Evolutionary conservation across 2,329 filamentous ascomycete genomes (phyloP), one percentile per base, ranked within the genome.

Genomic region (Trichoderma sp.): DNA sequence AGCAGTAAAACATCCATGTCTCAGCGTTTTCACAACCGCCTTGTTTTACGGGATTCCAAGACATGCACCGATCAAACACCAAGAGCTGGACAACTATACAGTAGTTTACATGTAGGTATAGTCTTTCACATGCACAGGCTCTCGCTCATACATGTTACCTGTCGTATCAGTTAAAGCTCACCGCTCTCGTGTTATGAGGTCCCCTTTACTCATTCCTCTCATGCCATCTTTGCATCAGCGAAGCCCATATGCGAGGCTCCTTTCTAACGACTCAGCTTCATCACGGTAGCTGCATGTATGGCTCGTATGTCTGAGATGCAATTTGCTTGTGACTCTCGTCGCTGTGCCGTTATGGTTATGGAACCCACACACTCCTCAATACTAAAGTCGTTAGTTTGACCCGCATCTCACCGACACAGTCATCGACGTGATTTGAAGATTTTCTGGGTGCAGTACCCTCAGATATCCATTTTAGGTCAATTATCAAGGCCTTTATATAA

Each of bases 401-500:
- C 50, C 50, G 17, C 47, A 23, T 23, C 20, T 39, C 59, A 23
- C 34, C 59, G 17, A 67, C 47, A 67, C 47, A 39, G 59, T 62
- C 59, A 62, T 26, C 20, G 50, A 9, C 28, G n/a, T 39, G 36
- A 28, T 28, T 43, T 47, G 9, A 47, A 32, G 13, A 50, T 26
- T 17, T 34, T 30, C 28, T 59, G 66, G 55, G 66, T 67, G 64
- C 32, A 17, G 64, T 67, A 67, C 50, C 64, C 50, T 58, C 32
- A 13, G 26, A 17, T 66, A 17, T 26, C 47, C 28, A 47, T 15
- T 57, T n/a, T 66, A 13, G 28, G 36, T 32, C 34, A 50, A 11
- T 32, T 17, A 17, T 68, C 65, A 68, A 23, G 34, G 28, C 11
- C 2, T 12, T 43, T 58, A 55, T 47, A 50, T 20, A 50, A 32